Conservation (phyloP, 2,329 filamentous ascomycete genomes). For the Scolecobasidium constrictum region DNA sequence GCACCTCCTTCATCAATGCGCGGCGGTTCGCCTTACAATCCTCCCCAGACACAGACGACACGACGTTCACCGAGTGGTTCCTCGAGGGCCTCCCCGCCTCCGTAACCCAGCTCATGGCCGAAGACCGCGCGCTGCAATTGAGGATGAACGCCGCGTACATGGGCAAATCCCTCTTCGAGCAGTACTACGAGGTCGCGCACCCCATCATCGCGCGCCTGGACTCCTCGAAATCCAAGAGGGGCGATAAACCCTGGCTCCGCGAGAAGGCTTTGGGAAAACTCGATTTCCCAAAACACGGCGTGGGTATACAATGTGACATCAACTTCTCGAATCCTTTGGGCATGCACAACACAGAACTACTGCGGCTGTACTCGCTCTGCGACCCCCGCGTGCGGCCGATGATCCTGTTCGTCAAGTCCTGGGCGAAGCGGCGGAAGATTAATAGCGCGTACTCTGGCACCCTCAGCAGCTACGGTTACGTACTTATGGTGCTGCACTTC, state of each 20-base stretch:
- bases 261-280: slow-evolving; percentile 42
- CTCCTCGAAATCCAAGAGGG: neutral
- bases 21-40: slow-evolving; percentile 2
- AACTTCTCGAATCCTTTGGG: slow-evolving; percentile 81
- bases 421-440: slow-evolving; percentile 77
- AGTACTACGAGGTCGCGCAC: slow-evolving; percentile 4
- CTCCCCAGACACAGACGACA: slow-evolving; percentile 1
- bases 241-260: slow-evolving; percentile 25
- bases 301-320: slow-evolving; percentile 84
- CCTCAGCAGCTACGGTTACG: slow-evolving; percentile 81
- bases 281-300: slow-evolving; percentile 65
- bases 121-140: neutral
- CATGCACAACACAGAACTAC: slow-evolving; percentile 70
- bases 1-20: slow-evolving; percentile 6
- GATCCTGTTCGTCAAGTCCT: slow-evolving; percentile 80
- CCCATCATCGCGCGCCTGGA: neutral
- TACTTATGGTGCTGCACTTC: slow-evolving; percentile 86
- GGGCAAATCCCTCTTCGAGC: slow-evolving; percentile 1
- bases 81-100: slow-evolving; percentile 5
- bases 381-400: slow-evolving; percentile 68
- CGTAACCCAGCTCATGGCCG: neutral
- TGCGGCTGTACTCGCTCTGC: slow-evolving; percentile 72
- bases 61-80: slow-evolving; percentile 1
- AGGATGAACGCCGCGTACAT: neutral
- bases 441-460: slow-evolving; percentile 82